phyloP scores from a whole-genome alignment of 2,329 filamentous ascomycete species.

The Fusarium domesticum region DNA sequence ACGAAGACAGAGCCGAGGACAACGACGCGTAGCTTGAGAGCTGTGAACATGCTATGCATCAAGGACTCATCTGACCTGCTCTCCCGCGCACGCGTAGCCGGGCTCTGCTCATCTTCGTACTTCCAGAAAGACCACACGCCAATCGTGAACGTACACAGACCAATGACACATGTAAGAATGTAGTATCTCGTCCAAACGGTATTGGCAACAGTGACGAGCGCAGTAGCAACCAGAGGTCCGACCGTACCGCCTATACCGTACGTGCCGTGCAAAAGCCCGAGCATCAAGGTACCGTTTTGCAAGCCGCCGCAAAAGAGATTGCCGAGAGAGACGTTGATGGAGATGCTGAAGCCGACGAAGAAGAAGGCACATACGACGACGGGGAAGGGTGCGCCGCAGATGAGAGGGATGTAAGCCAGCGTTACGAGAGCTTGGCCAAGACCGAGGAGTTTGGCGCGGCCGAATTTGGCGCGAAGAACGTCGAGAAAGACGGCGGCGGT shows the following conservation, averaged over 20 bases:
- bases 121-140: conserved; percentile 66
- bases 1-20: conserved; percentile 77
- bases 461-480: conserved; percentile 57
- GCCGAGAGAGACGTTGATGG: conserved; percentile 53
- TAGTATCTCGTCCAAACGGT: conserved; percentile 72
- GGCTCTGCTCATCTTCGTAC: conserved; percentile 60
- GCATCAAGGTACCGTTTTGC: conserved; percentile 50
- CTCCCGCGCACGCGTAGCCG: conserved; percentile 36
- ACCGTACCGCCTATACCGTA: conserved; percentile 65
- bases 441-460: conserved; percentile 62
- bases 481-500: conserved; percentile 68
- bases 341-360: conserved; percentile 59
- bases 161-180: conserved; percentile 59
- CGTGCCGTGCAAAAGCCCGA: conserved; percentile 64
- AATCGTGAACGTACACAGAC: conserved; percentile 54
- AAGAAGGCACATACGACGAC: conserved; percentile 67
- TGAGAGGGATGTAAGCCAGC: conserved; percentile 62
- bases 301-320: conserved; percentile 60
- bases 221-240: conserved; percentile 72
- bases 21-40: conserved; percentile 55
- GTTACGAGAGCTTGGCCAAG: conserved; percentile 56
- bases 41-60: conserved; percentile 45
- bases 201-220: conserved; percentile 59
- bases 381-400: conserved; percentile 67
- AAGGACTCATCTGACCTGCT: conserved; percentile 24